A percentile compares a stretch with the other conserved stretches of the same genome.
Evolutionary conservation across 768 basidiomycete genomes (phyloP).

Genomic region (Lactifluus piperatus): DNA sequence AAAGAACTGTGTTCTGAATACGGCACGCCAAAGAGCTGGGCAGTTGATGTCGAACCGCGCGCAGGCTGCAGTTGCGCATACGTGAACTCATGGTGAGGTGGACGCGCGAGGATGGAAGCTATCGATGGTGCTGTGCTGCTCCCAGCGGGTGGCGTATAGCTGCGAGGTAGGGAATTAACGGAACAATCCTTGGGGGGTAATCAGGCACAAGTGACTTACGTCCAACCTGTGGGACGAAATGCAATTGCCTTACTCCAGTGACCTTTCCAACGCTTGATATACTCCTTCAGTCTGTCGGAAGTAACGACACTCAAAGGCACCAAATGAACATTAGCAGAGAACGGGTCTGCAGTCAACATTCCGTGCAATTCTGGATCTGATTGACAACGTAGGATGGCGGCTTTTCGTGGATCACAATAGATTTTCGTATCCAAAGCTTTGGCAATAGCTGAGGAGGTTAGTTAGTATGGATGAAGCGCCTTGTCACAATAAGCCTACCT

Average conservation of each 20-base stretch:
- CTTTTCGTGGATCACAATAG: constrained; percentile 83
- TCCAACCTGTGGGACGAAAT: constrained; percentile 95
- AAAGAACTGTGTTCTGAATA: constrained; percentile 98
- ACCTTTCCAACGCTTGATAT: constrained; percentile 66
- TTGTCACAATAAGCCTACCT: constrained; percentile 38
- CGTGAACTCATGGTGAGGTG: constrained; percentile 62
- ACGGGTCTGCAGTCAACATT: constrained; percentile 69
- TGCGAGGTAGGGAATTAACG: constrained; percentile 22
- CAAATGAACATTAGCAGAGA: constrained; percentile 74
- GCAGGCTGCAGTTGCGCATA: constrained; percentile 56
- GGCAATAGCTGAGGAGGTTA: constrained; percentile 57
- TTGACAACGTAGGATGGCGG: constrained; percentile 75
- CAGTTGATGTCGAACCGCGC: constrained; percentile 56
- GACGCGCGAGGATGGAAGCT: constrained; percentile 54
- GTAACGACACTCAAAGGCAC: constrained; percentile 70
- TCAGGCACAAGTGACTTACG: constrained; percentile 43
- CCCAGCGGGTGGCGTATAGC: constrained; percentile 60
- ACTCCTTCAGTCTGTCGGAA: constrained; percentile 67
- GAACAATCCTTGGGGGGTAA: not conserved
- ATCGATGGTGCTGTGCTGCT: constrained; percentile 56
- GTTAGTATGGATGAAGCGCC: not conserved
- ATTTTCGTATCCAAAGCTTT: constrained; percentile 72
- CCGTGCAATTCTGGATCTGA: constrained; percentile 73
- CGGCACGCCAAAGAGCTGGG: constrained; percentile 75
- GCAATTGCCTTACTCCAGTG: constrained; percentile 66